These are phyloP conservation scores for Gypsophila paniculata DNA, from an alignment of 179 eudicot species.

Conservation along the genomic window DNA sequence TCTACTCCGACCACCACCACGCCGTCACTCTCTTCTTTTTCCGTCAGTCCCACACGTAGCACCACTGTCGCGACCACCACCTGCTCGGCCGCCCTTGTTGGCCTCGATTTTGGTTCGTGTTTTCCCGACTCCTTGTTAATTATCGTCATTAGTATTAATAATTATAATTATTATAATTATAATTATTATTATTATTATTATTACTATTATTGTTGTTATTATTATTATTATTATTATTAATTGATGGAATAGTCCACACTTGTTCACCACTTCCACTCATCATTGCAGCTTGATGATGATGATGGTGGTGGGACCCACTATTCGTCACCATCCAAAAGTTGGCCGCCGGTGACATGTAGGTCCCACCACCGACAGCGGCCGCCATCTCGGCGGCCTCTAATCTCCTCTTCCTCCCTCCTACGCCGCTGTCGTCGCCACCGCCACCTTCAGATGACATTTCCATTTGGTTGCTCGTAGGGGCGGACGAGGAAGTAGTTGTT, in stretches of 20 bases:
- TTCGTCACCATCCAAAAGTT: constrained; percentile 47
- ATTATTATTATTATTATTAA: constrained; percentile 15
- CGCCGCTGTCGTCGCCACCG: constrained; percentile 18
- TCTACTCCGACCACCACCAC: no score
- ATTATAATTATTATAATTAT: constrained; percentile 21
- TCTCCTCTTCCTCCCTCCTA: constrained; percentile 33
- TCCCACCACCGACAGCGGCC: constrained; percentile 22
- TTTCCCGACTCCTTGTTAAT: no score
- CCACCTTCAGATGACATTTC: constrained; percentile 14
- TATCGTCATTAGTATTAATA: no score
- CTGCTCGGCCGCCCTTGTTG: no score
- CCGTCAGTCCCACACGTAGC: no score
- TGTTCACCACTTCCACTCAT: constrained; percentile 35
- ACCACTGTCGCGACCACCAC: no score
- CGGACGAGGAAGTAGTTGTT: background rate
- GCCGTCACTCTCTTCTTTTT: no score
- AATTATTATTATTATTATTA: constrained; percentile 17
- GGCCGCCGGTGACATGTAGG: constrained; percentile 29
- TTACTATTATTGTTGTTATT: constrained; percentile 15
- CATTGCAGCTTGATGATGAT: constrained; percentile 17
- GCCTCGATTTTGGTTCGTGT: no score
- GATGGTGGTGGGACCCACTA: constrained; percentile 19
- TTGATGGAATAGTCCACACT: constrained; percentile 37
- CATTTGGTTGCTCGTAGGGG: constrained; percentile 1
- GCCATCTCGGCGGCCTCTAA: constrained; percentile 12